A percentile compares a stretch with the other conserved stretches of the same genome.
Conservation (phyloP, 2,329 filamentous ascomycete genomes). For the Stachybotrys echinatus region DNA sequence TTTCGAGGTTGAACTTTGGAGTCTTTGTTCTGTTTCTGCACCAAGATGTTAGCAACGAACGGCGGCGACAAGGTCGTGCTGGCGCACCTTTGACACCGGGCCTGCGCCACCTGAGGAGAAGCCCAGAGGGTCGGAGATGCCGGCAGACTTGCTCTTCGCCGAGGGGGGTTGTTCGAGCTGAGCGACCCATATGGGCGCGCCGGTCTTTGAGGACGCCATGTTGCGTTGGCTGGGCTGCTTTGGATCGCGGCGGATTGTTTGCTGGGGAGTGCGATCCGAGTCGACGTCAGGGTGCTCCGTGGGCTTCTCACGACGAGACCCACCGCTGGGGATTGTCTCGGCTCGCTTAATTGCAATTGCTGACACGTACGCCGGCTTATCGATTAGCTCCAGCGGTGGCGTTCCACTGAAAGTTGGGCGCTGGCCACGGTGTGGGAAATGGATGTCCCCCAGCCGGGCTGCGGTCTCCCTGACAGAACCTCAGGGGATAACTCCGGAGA, state of each 20-base stretch:
- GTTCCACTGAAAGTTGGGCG: background rate
- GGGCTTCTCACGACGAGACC: background rate
- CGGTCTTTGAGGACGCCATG: conserved; percentile 29
- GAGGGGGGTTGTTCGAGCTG: conserved; percentile 69
- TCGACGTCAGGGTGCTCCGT: background rate
- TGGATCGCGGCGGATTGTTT: background rate
- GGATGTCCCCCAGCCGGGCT: background rate
- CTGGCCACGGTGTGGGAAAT: conserved; percentile 3
- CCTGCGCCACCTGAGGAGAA: conserved; percentile 52
- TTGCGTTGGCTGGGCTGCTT: background rate
- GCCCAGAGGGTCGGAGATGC: conserved; percentile 81
- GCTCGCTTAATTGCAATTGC: conserved; percentile 18
- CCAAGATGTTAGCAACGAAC: background rate
- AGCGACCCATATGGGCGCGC: conserved; percentile 70
- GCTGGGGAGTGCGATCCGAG: background rate
- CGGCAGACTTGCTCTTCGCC: conserved; percentile 58
- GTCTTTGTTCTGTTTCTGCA: conserved; percentile 47
- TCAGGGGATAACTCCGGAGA: background rate
- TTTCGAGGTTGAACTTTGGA: conserved; percentile 50
- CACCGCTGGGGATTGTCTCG: background rate
- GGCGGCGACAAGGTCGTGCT: background rate
- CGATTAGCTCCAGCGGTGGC: conserved; percentile 9
- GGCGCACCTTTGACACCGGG: conserved; percentile 51
- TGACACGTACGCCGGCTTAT: conserved; percentile 17
- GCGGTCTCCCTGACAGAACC: too few relatives aligned